These are phyloP conservation scores for Gnomoniopsis sp. DNA, from an alignment of 2,329 filamentous ascomycete genomes.

Conservation along the genomic window DNA sequence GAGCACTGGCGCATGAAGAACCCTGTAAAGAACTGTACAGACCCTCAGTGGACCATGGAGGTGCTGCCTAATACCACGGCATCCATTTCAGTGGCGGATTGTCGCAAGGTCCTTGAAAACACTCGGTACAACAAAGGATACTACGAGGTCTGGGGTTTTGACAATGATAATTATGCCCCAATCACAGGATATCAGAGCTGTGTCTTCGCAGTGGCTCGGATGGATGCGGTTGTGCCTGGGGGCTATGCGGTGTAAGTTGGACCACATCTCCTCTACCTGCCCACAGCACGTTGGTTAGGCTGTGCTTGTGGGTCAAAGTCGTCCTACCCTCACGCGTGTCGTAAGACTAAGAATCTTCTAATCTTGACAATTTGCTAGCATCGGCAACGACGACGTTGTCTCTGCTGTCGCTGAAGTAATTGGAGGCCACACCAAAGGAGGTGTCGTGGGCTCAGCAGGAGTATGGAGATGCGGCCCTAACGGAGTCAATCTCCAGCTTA, in stretches of 20 bases:
- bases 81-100: background rate
- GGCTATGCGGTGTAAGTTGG: slow-evolving; percentile 11
- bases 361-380: background rate
- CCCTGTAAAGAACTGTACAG: slow-evolving; percentile 10
- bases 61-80: background rate
- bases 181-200: slow-evolving; percentile 10
- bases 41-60: background rate
- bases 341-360: too few relatives aligned
- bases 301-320: background rate
- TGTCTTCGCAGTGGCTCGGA: slow-evolving; percentile 2
- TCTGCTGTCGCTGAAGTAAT: background rate
- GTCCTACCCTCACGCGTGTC: background rate
- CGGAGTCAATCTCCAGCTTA: background rate
- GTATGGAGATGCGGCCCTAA: slow-evolving; percentile 5
- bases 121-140: slow-evolving; percentile 9
- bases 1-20: slow-evolving; percentile 2
- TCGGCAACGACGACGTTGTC: slow-evolving; percentile 11
- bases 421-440: background rate
- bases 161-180: background rate
- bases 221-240: background rate
- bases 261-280: background rate
- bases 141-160: slow-evolving; percentile 14
- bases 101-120: background rate
- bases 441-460: background rate
- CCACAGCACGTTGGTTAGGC: too few relatives aligned